phyloP scores from a whole-genome alignment of 768 basidiomycete genomes.

The Rickenella mellea region DNA sequence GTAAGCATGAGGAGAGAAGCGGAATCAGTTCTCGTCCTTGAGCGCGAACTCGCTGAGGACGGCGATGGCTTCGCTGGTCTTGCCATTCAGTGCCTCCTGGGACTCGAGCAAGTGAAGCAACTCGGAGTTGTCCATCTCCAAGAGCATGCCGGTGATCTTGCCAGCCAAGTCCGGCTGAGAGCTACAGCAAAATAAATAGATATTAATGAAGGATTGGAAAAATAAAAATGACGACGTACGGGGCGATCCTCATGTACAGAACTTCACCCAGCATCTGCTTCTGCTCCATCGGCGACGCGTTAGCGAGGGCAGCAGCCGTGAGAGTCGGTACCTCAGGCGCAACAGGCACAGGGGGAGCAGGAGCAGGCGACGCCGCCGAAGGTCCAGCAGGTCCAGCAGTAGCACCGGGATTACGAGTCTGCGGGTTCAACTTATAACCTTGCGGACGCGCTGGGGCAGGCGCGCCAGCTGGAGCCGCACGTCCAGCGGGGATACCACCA shows the following conservation, averaged over 20 bases:
- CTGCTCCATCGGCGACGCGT: conserved; percentile 69
- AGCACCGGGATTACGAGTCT: conserved; percentile 15
- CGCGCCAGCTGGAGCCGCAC: conserved; percentile 33
- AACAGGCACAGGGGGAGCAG: conserved; percentile 22
- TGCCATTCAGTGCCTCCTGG: conserved; percentile 72
- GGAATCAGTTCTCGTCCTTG: conserved; percentile 19
- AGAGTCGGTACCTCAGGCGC: conserved; percentile 37
- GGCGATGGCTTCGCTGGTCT: conserved; percentile 84
- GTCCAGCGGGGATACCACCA: conserved; percentile 30
- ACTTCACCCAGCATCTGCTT: conserved; percentile 99
- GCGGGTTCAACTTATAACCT: conserved; percentile 25
- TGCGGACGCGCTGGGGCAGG: conserved; percentile 29
- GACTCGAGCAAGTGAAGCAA: conserved; percentile 82
- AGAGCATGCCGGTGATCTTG: conserved; percentile 97
- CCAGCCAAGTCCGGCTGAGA: conserved; percentile 90
- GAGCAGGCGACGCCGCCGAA: conserved; percentile 23
- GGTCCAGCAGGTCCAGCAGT: conserved; percentile 23
- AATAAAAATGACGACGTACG: conserved; percentile 39
- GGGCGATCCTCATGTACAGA: conserved; percentile 83
- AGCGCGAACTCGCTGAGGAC: conserved; percentile 81
- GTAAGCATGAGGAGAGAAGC: conserved; percentile 29
- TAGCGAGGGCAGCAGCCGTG: conserved; percentile 51
- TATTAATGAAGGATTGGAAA: neutral
- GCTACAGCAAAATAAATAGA: conserved; percentile 26
- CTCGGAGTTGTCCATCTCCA: conserved; percentile 98